Percentiles rank a stretch among this genome's conserved stretches.
phyloP scores from a whole-genome alignment of 306 rosid species.

The Coriaria nepalensis region DNA sequence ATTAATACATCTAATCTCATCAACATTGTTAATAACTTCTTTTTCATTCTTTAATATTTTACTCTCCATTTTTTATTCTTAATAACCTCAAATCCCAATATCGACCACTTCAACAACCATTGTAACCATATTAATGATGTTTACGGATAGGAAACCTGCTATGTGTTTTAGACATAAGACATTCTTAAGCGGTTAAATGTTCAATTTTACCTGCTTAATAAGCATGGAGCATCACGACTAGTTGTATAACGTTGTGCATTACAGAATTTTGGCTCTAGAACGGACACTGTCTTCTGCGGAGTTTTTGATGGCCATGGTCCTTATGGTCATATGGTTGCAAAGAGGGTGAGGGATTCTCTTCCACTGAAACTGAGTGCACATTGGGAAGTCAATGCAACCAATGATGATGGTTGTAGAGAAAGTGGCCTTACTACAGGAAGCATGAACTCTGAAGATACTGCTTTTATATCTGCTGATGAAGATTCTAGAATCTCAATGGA shows the following conservation, averaged over 20 bases:
- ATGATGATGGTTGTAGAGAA: conserved; percentile 62
- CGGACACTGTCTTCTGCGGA: conserved; percentile 80
- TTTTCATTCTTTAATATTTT: no score
- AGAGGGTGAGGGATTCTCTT: conserved; percentile 94
- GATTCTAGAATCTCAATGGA: conserved; percentile 48
- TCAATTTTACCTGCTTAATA: neutral
- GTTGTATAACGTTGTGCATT: conserved; percentile 9
- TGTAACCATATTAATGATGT: no score
- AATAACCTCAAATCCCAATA: no score
- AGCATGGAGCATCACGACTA: neutral
- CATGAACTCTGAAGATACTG: conserved; percentile 49
- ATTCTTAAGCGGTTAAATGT: conserved; percentile 1
- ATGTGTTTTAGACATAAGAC: no score
- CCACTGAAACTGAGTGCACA: conserved; percentile 78
- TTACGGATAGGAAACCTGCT: no score
- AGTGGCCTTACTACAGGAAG: conserved; percentile 48
- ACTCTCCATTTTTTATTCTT: no score
- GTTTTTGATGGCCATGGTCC: conserved; percentile 99
- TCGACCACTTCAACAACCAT: no score
- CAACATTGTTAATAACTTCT: no score
- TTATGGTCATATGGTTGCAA: conserved; percentile 94
- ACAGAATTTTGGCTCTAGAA: conserved; percentile 82
- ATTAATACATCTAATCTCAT: no score
- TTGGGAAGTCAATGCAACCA: conserved; percentile 55
- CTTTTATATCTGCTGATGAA: conserved; percentile 54